Conservation (phyloP, 2,329 filamentous ascomycete species). For the Trichoderma sp. region DNA sequence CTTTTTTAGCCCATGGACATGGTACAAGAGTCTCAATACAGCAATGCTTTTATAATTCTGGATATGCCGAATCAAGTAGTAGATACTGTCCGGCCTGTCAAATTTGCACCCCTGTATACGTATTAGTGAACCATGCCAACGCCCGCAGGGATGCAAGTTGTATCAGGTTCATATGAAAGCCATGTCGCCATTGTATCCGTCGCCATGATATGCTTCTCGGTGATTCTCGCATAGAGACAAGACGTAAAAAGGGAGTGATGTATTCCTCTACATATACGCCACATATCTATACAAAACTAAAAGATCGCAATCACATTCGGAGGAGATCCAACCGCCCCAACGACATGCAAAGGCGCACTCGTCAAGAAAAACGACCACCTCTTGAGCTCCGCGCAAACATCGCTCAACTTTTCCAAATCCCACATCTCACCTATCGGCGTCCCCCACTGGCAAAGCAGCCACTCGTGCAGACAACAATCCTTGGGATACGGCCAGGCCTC, state of each 20-base stretch:
- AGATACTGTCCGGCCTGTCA: background rate
- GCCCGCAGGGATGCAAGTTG: background rate
- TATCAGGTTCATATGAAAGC: background rate
- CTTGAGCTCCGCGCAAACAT: background rate
- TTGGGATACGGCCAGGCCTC: slow-evolving; percentile 10
- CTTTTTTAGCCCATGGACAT: no score
- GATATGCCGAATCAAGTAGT: no score
- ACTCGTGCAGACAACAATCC: background rate
- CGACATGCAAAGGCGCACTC: background rate
- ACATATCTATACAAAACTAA: background rate
- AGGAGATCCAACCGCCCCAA: background rate
- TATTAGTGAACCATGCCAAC: background rate
- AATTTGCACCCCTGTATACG: background rate
- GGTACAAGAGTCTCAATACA: no score
- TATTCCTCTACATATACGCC: background rate
- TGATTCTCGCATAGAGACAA: no score
- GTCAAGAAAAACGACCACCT: slow-evolving; percentile 2
- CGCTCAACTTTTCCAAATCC: slow-evolving; percentile 1
- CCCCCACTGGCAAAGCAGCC: slow-evolving; percentile 8
- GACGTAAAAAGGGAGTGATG: background rate
- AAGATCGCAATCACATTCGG: slow-evolving; percentile 11
- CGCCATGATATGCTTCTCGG: background rate
- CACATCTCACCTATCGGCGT: slow-evolving; percentile 5
- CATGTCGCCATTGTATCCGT: background rate
- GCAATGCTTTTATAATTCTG: background rate